These are phyloP conservation scores for Litchi chinensis DNA, from an alignment of 345 rosid species.

Conservation along the genomic window DNA sequence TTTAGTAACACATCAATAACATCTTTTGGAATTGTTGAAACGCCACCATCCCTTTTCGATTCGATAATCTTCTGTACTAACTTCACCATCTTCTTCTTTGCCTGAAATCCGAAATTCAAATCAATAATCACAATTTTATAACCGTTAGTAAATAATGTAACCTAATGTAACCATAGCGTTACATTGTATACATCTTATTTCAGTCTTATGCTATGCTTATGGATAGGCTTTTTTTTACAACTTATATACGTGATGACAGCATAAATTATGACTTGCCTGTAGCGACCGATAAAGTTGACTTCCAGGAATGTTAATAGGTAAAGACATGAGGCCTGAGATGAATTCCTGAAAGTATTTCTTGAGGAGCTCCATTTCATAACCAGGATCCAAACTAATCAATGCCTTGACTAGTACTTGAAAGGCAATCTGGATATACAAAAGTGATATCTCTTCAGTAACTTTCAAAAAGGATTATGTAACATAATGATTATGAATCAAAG, in stretches of 20 bases:
- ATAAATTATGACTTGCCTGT: constrained; percentile 46
- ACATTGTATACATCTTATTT: too few species aligned
- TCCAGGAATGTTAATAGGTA: constrained; percentile 89
- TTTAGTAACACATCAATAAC: constrained; percentile 75
- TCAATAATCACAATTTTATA: too few species aligned
- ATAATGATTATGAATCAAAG: constrained; percentile 31
- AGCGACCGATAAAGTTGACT: constrained; percentile 85
- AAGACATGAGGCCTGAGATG: constrained; percentile 87
- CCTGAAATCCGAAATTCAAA: constrained; percentile 35
- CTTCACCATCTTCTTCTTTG: constrained; percentile 89
- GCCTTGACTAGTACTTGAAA: constrained; percentile 88
- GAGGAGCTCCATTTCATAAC: constrained; percentile 66
- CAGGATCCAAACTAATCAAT: constrained; percentile 87
- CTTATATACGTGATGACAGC: too few species aligned
- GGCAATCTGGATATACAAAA: constrained; percentile 61
- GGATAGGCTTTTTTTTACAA: too few species aligned
- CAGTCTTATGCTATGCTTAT: too few species aligned
- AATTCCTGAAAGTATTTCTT: constrained; percentile 81
- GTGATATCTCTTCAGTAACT: constrained; percentile 16
- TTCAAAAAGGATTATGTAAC: constrained; percentile 7
- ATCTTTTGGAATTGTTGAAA: constrained; percentile 47
- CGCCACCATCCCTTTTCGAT: constrained; percentile 41
- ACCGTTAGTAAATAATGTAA: too few species aligned
- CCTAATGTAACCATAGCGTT: too few species aligned
- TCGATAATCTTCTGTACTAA: constrained; percentile 57